These are phyloP conservation scores for Aspergillus calidoustus DNA, from an alignment of 2,329 filamentous ascomycete species.

Conservation along the genomic window DNA sequence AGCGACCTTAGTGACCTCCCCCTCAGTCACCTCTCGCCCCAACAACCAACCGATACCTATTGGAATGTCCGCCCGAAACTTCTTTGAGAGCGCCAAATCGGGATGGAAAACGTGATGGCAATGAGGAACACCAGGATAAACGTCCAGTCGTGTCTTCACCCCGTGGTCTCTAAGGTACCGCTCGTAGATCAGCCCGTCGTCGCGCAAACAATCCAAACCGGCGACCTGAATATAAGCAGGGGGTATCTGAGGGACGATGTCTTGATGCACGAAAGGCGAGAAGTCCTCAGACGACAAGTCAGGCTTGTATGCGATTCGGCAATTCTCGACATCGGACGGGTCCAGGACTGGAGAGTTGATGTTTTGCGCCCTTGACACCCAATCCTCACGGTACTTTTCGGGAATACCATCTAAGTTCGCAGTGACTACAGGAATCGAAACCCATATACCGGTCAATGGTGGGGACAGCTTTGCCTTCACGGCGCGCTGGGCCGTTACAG, in stretches of 20 bases:
- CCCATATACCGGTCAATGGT: constrained; percentile 9
- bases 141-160: constrained; percentile 5
- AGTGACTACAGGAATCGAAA: background rate
- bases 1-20: constrained; percentile 1
- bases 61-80: background rate
- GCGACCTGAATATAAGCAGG: constrained; percentile 11
- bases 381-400: background rate
- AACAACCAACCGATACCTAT: constrained; percentile 7
- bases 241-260: background rate
- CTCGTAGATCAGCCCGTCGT: constrained; percentile 10
- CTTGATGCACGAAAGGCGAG: constrained; percentile 3
- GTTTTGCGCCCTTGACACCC: constrained; percentile 4
- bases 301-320: background rate
- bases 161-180: constrained; percentile 7
- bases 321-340: background rate
- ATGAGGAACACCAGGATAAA: constrained; percentile 8
- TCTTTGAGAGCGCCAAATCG: background rate
- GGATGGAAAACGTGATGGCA: constrained; percentile 1
- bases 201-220: constrained; percentile 9
- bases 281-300: background rate
- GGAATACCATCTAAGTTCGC: background rate
- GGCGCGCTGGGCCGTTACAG: constrained; percentile 2
- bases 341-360: background rate
- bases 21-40: background rate
- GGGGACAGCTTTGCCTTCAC: constrained; percentile 6